phyloP scores from a whole-genome alignment of 345 rosid genomes.

The Moricandia arvensis region DNA sequence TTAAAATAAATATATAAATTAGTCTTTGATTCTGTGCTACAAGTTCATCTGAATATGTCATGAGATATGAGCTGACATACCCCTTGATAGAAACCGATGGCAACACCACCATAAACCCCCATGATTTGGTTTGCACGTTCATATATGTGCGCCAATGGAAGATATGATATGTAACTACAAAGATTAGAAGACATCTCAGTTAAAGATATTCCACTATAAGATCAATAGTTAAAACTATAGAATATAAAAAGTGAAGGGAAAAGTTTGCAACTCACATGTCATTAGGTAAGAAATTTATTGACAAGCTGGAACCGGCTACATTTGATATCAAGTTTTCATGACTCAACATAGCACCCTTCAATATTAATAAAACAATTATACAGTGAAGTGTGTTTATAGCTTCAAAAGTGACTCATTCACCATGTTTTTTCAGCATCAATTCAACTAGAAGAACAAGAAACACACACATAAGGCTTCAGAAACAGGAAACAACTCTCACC shows the following conservation, averaged over 20 bases:
- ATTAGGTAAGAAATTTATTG: conserved; percentile 45
- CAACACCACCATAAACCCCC: conserved; percentile 54
- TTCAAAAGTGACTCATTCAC: conserved; percentile 1
- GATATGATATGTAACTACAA: conserved; percentile 78
- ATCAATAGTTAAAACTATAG: neutral
- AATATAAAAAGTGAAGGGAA: neutral
- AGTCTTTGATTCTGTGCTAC: neutral
- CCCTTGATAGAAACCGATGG: conserved; percentile 92
- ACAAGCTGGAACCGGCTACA: conserved; percentile 58
- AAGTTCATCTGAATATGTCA: conserved; percentile 3
- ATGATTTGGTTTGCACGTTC: conserved; percentile 77
- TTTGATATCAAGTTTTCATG: conserved; percentile 85
- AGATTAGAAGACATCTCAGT: conserved; percentile 12
- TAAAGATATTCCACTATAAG: neutral
- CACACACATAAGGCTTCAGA: conserved; percentile 14
- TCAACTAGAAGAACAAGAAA: conserved; percentile 18
- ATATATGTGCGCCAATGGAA: conserved; percentile 93
- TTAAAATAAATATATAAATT: conserved; percentile 16
- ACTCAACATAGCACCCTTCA: conserved; percentile 75
- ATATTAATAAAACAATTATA: conserved; percentile 7
- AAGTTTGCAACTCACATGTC: conserved; percentile 64
- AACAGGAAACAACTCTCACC: conserved; percentile 41
- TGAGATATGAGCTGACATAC: conserved; percentile 45
- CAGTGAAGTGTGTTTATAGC: conserved; percentile 1
- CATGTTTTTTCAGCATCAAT: conserved; percentile 8